Conservation (phyloP, 2,329 filamentous ascomycete species). For the Venturia carpophila region DNA sequence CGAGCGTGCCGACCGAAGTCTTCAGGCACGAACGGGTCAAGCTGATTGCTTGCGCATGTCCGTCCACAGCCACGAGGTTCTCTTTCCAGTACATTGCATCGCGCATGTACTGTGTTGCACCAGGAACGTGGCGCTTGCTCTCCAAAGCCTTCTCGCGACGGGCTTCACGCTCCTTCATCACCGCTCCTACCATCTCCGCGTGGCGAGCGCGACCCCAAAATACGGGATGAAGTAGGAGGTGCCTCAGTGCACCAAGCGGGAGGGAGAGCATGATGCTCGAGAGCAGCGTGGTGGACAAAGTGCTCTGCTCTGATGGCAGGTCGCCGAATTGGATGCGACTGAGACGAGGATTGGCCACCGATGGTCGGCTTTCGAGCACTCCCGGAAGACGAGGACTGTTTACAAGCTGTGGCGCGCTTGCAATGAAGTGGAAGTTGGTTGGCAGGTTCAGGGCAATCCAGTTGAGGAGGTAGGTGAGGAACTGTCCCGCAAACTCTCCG, state of each 20-base stretch:
- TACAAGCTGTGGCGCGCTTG: conserved; percentile 38
- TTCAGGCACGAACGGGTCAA: background rate
- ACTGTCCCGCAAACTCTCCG: conserved; percentile 18
- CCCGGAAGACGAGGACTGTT: conserved; percentile 42
- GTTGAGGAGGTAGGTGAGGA: conserved; percentile 37
- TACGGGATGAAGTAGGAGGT: conserved; percentile 54
- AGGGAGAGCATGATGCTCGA: conserved; percentile 63
- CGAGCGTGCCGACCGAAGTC: background rate
- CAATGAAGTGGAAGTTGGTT: conserved; percentile 52
- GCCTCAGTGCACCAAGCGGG: conserved; percentile 59
- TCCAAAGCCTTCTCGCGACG: conserved; percentile 30
- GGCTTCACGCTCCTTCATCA: conserved; percentile 38
- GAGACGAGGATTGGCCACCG: conserved; percentile 45
- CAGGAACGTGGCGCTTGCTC: conserved; percentile 20
- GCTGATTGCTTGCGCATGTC: background rate
- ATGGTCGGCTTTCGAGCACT: conserved; percentile 29
- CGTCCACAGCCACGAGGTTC: background rate
- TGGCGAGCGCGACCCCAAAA: conserved; percentile 37
- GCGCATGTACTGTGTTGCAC: background rate
- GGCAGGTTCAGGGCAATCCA: conserved; percentile 57
- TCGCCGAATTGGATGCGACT: conserved; percentile 67
- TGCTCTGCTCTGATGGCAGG: conserved; percentile 41
- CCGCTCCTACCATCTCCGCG: conserved; percentile 31
- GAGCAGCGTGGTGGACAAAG: conserved; percentile 36
- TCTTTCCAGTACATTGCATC: conserved; percentile 3